Evolutionary conservation across 495 filamentous ascomycete species (phyloP), one percentile per base, ranked within the genome.

Genomic region (Aspergillus carlsbadensis): DNA sequence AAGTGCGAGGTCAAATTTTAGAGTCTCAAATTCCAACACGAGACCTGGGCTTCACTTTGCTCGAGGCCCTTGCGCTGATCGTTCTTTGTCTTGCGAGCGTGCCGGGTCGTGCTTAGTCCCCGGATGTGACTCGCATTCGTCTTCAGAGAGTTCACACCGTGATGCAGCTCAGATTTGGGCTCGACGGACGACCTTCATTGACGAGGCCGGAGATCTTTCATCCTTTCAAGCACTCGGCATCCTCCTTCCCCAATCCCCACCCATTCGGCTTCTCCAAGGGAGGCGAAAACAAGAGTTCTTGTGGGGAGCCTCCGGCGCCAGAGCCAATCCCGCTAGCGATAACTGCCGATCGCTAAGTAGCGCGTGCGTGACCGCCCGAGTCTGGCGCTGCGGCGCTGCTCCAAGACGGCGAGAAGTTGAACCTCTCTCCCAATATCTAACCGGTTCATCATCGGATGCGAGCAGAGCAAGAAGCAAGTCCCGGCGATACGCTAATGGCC

Each of bases 271-370:
- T 36, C 18, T 22, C 51, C 24, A 20, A 34, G 6, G 29, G 44
- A 43, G 53, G 20, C 42, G 33, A 41, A 47, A 55, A 56, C 52
- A 56, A 56, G 42, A 48, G 7, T 39, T 56, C 13, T 33, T 45
- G 53, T 45, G 53, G 53, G 21, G 35, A 47, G 34, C 42, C 14
- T 17, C 6, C 34, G 4, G n/a, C 17, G 33, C 13, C 10, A 29
- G 21, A 34, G 33, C 43, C 52, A 54, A 54, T 56, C 20, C 6
- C 7, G 52, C 21, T 29, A 26, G 20, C 33, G 24, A 13, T 10
- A 36, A 26, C 21, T 39, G 52, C 22, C 42, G 52, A 54, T 54
- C 52, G 11, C 14, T 4, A 24, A 37, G 31, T 54, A 54, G 52
- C 11, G 42, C 37, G 33, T 34, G 40, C 40, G 17, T 21, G 50